These are phyloP conservation scores for Mollisiaceae sp. DNA, from an alignment of 2,329 filamentous ascomycete species.

Conservation along the genomic window DNA sequence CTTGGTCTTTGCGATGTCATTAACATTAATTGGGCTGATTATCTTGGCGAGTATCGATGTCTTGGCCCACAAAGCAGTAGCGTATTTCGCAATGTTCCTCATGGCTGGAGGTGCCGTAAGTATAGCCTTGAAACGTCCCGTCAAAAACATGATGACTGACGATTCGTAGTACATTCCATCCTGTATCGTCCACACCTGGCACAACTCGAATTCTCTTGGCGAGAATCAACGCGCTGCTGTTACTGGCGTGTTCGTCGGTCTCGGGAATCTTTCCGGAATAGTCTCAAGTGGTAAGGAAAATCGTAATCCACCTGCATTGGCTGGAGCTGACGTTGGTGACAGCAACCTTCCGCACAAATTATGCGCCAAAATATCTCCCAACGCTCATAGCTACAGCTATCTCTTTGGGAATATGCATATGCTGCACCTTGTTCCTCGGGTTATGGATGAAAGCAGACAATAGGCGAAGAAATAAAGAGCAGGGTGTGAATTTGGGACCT, in stretches of 20 bases:
- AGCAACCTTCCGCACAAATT: conserved; percentile 53
- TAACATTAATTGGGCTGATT: conserved; percentile 51
- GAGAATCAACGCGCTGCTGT: conserved; percentile 55
- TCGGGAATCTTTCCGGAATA: conserved; percentile 54
- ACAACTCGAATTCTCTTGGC: conserved; percentile 58
- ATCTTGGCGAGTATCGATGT: conserved; percentile 51
- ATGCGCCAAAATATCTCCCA: conserved; percentile 54
- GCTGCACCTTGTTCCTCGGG: conserved; percentile 46
- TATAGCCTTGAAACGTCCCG: too few species aligned
- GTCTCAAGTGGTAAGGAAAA: conserved; percentile 10
- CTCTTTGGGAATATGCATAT: conserved; percentile 50
- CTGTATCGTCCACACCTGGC: conserved; percentile 54
- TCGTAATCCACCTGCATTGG: neutral
- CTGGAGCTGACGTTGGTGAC: conserved; percentile 41
- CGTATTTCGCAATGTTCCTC: conserved; percentile 57
- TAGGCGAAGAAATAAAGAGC: conserved; percentile 45
- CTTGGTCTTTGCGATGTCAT: conserved; percentile 46
- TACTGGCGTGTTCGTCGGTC: conserved; percentile 52
- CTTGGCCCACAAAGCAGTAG: conserved; percentile 47
- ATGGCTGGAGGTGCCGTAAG: conserved; percentile 46
- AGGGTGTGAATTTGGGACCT: conserved; percentile 44
- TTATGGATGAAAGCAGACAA: conserved; percentile 54
- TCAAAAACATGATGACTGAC: too few species aligned
- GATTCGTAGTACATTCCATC: conserved; percentile 48
- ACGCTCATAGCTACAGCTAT: conserved; percentile 51